Conservation (phyloP, 306 rosid genomes). For the Psophocarpus tetragonolobus region DNA sequence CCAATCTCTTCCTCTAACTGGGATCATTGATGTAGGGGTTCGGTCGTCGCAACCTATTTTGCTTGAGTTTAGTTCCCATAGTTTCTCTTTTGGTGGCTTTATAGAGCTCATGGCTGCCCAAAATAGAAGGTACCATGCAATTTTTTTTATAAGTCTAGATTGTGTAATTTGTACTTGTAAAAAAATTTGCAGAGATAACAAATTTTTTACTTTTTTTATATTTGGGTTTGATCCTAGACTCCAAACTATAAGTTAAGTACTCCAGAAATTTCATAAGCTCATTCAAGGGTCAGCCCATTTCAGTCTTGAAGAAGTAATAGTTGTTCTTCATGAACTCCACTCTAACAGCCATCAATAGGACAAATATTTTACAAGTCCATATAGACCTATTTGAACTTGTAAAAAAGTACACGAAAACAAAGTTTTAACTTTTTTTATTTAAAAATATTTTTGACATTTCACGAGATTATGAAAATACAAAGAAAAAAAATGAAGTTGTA, state of each 20-base stretch:
- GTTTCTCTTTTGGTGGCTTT: slow-evolving; percentile 53
- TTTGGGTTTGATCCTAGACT: slow-evolving; percentile 87
- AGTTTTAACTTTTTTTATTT: too few species aligned
- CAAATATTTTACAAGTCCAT: too few species aligned
- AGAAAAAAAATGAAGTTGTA: too few species aligned
- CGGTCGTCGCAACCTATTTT: slow-evolving; percentile 40
- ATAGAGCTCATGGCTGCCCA: slow-evolving; percentile 96
- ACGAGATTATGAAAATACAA: too few species aligned
- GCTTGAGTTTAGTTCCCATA: slow-evolving; percentile 61
- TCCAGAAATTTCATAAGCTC: slow-evolving; percentile 89
- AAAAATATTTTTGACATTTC: too few species aligned
- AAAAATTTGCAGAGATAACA: too few species aligned
- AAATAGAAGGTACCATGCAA: slow-evolving; percentile 63
- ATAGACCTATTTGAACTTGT: too few species aligned
- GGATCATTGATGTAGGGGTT: slow-evolving; percentile 33
- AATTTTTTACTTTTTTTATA: slow-evolving; percentile 67
- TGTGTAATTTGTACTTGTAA: too few species aligned
- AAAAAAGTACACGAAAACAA: too few species aligned
- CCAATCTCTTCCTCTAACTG: slow-evolving; percentile 53
- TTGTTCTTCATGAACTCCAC: slow-evolving; percentile 86
- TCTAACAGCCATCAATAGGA: slow-evolving; percentile 68
- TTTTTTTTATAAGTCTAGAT: too few species aligned
- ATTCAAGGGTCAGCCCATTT: slow-evolving; percentile 76
- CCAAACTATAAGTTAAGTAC: slow-evolving; percentile 92
- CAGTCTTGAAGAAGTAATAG: slow-evolving; percentile 80